These are phyloP conservation scores for Croton laevigatus DNA, from an alignment of 441 rosid species.

Conservation along the genomic window DNA sequence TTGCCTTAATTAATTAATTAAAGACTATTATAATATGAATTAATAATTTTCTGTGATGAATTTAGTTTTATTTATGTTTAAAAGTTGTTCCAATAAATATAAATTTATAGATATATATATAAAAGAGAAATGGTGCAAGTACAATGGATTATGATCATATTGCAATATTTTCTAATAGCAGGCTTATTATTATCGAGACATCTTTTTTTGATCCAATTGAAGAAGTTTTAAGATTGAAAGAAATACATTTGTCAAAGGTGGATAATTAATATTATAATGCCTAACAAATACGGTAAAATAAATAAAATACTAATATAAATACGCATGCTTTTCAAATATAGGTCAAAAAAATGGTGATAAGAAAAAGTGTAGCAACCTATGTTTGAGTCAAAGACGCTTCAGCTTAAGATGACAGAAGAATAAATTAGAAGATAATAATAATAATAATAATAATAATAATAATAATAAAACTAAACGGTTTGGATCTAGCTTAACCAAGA, in stretches of 20 bases:
- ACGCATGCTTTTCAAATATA: slow-evolving; percentile 24
- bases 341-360: slow-evolving; percentile 36
- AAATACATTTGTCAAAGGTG: slow-evolving; percentile 26
- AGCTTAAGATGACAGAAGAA: slow-evolving; percentile 17
- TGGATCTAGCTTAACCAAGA: too few relatives aligned
- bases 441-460: too few relatives aligned
- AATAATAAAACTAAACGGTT: too few relatives aligned
- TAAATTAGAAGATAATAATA: not conserved
- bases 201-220: slow-evolving; percentile 13
- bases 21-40: too few relatives aligned
- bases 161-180: slow-evolving; percentile 1
- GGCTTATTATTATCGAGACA: too few relatives aligned
- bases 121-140: slow-evolving; percentile 8
- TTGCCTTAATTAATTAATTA: not conserved
- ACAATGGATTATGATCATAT: slow-evolving; percentile 24
- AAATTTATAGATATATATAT: too few relatives aligned
- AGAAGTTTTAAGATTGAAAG: slow-evolving; percentile 4
- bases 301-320: not conserved
- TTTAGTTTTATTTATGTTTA: too few relatives aligned
- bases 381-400: slow-evolving; percentile 65
- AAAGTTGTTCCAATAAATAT: too few relatives aligned
- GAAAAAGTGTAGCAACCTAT: not conserved
- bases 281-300: slow-evolving; percentile 27
- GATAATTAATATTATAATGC: slow-evolving; percentile 25
- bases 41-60: too few relatives aligned